Conservation (phyloP, 371 early-diverging fungal species). For the Rhizopus delemar region DNA sequence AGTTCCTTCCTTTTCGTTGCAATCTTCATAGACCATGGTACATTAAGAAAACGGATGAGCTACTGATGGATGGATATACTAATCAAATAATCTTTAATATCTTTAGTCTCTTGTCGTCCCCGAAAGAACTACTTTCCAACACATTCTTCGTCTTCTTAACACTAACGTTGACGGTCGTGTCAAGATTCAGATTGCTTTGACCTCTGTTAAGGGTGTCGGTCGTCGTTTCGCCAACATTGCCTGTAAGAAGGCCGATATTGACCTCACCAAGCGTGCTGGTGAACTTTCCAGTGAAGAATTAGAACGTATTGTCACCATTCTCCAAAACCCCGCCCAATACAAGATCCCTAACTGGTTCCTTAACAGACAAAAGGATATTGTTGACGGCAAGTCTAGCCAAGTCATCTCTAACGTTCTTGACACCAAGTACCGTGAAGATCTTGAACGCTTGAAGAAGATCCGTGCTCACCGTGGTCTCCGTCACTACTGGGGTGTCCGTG, state of each 20-base stretch:
- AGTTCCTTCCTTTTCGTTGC: conserved; percentile 30
- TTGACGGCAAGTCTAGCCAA: conserved; percentile 93
- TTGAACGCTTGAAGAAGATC: conserved; percentile 97
- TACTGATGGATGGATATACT: conserved; percentile 18
- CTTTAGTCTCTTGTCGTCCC: conserved; percentile 86
- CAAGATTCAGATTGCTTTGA: conserved; percentile 96
- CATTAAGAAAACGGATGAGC: conserved; percentile 6
- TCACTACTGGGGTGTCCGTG: conserved; percentile 96
- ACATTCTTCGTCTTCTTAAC: conserved; percentile 99
- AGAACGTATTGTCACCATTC: conserved; percentile 86
- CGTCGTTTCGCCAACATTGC: conserved; percentile 97
- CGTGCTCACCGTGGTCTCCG: conserved; percentile 93
- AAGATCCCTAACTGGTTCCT: conserved; percentile 99
- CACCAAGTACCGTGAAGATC: conserved; percentile 95
- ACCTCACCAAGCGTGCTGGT: conserved; percentile 96
- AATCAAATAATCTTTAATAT: background rate
- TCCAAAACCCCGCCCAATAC: conserved; percentile 92
- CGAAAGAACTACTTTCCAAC: conserved; percentile 84
- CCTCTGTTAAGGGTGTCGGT: conserved; percentile 98
- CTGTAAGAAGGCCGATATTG: conserved; percentile 98
- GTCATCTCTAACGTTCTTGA: conserved; percentile 94
- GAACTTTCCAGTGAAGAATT: conserved; percentile 94
- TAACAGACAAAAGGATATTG: conserved; percentile 97
- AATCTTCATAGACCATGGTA: conserved; percentile 27
- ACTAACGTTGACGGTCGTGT: conserved; percentile 99